A percentile compares a stretch with the other conserved stretches of the same genome.
phyloP scores from a whole-genome alignment of 352 stramenopile species.

The Phytopythium litorale region DNA sequence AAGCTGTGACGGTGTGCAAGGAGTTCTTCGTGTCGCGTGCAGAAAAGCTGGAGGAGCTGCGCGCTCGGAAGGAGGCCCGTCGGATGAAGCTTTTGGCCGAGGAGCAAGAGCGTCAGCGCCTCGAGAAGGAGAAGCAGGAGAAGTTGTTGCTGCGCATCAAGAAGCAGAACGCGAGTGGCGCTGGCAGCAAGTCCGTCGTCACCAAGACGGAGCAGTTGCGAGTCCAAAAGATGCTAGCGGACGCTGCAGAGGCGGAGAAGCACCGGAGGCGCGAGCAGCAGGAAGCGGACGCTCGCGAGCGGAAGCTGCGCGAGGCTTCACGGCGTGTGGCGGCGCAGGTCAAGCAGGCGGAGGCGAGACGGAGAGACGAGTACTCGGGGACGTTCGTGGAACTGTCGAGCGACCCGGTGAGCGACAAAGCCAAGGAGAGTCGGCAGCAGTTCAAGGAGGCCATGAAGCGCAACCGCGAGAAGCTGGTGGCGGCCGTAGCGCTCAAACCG shows the following conservation, averaged over 20 bases:
- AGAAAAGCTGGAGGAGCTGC: slow-evolving; percentile 31
- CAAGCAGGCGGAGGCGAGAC: slow-evolving; percentile 37
- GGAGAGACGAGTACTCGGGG: slow-evolving; percentile 43
- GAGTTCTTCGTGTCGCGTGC: slow-evolving; percentile 53
- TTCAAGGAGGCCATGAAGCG: slow-evolving; percentile 58
- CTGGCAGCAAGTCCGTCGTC: slow-evolving; percentile 6
- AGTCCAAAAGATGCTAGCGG: slow-evolving; percentile 38
- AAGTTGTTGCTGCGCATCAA: slow-evolving; percentile 25
- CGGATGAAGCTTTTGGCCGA: slow-evolving; percentile 35
- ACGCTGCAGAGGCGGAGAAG: slow-evolving; percentile 31
- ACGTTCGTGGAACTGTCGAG: slow-evolving; percentile 40
- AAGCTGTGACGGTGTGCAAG: not conserved
- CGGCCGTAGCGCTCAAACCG: slow-evolving; percentile 38
- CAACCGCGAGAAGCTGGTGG: slow-evolving; percentile 58
- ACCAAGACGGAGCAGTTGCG: slow-evolving; percentile 62
- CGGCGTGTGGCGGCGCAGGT: slow-evolving; percentile 57
- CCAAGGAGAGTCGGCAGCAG: slow-evolving; percentile 49
- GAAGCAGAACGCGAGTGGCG: slow-evolving; percentile 10
- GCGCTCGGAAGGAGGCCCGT: slow-evolving; percentile 45
- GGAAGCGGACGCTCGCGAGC: slow-evolving; percentile 39
- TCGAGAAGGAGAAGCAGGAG: slow-evolving; percentile 25
- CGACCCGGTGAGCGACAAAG: slow-evolving; percentile 38
- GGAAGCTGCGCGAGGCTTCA: slow-evolving; percentile 35
- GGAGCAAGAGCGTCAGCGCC: slow-evolving; percentile 25
- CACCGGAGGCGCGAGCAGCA: slow-evolving; percentile 35